phyloP scores from a whole-genome alignment of 306 rosid species.

The Inga oerstediana region DNA sequence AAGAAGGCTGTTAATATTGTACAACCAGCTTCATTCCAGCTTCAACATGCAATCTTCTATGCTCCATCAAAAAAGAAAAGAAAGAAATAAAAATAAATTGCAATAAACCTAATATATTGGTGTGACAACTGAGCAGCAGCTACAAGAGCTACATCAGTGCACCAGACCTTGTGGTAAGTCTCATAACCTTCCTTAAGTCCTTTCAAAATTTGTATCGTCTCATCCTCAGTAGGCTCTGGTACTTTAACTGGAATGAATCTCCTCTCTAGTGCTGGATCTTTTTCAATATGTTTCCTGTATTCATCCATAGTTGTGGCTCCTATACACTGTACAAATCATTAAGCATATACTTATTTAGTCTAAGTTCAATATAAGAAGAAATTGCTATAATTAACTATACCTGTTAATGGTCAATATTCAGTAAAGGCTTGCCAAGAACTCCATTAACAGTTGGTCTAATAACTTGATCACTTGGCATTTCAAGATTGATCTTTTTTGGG shows the following conservation, averaged over 20 bases:
- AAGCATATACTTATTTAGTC: slow-evolving; percentile 29
- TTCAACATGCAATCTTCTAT: background rate
- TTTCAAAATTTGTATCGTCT: slow-evolving; percentile 84
- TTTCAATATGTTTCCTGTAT: slow-evolving; percentile 95
- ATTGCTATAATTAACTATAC: background rate
- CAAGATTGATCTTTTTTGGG: background rate
- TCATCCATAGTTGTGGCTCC: slow-evolving; percentile 97
- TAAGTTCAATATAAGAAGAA: slow-evolving; percentile 18
- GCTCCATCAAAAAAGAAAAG: background rate
- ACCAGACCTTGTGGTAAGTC: slow-evolving; percentile 92
- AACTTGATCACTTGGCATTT: slow-evolving; percentile 5
- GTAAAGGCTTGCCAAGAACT: background rate
- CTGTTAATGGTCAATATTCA: background rate
- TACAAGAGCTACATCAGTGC: slow-evolving; percentile 83
- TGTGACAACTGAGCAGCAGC: slow-evolving; percentile 90
- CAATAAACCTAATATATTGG: slow-evolving; percentile 87
- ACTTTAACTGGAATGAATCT: slow-evolving; percentile 94
- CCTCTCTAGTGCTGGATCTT: slow-evolving; percentile 94
- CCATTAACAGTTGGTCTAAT: background rate
- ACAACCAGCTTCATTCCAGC: background rate
- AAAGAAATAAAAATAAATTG: background rate
- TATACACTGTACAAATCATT: slow-evolving; percentile 50
- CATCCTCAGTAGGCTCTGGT: slow-evolving; percentile 93
- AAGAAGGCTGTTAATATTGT: background rate
- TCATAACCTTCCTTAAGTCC: slow-evolving; percentile 95